These are phyloP conservation scores for Salix brachista DNA, from an alignment of 345 rosid genomes.

Conservation along the genomic window DNA sequence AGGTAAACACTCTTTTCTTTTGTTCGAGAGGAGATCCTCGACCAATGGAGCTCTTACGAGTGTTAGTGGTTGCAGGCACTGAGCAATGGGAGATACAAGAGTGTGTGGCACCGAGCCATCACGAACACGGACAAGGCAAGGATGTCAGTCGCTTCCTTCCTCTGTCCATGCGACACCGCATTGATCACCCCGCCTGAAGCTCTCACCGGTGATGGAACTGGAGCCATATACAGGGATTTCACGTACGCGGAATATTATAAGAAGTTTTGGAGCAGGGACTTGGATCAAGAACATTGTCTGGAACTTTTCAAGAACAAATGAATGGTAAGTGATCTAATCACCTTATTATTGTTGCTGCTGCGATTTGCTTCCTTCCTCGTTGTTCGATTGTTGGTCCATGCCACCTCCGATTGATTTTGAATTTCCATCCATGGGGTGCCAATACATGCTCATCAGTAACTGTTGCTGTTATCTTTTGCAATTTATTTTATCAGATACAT, in stretches of 20 bases:
- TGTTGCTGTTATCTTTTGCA: background rate
- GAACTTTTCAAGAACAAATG: slow-evolving; percentile 56
- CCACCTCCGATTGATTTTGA: background rate
- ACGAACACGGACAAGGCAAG: slow-evolving; percentile 57
- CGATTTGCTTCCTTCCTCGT: background rate
- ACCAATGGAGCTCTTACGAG: background rate
- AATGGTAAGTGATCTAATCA: background rate
- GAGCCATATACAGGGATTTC: slow-evolving; percentile 60
- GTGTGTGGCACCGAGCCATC: slow-evolving; percentile 86
- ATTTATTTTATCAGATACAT: background rate
- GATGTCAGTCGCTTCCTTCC: slow-evolving; percentile 73
- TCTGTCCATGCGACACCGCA: slow-evolving; percentile 62
- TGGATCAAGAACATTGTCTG: slow-evolving; percentile 80
- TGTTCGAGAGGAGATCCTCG: background rate
- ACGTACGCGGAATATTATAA: slow-evolving; percentile 82
- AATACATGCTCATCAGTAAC: background rate
- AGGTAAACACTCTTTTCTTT: slow-evolving; percentile 36
- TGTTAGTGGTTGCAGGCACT: slow-evolving; percentile 44
- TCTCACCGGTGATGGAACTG: slow-evolving; percentile 35
- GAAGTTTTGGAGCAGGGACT: slow-evolving; percentile 82
- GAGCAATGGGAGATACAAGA: slow-evolving; percentile 79
- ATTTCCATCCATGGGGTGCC: background rate
- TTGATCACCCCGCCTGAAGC: slow-evolving; percentile 58
- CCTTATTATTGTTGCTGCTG: background rate
- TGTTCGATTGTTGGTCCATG: background rate